Base-by-base conservation (phyloP, 2,329 filamentous ascomycete genomes). In the Xylariaceae sp. region DNA sequence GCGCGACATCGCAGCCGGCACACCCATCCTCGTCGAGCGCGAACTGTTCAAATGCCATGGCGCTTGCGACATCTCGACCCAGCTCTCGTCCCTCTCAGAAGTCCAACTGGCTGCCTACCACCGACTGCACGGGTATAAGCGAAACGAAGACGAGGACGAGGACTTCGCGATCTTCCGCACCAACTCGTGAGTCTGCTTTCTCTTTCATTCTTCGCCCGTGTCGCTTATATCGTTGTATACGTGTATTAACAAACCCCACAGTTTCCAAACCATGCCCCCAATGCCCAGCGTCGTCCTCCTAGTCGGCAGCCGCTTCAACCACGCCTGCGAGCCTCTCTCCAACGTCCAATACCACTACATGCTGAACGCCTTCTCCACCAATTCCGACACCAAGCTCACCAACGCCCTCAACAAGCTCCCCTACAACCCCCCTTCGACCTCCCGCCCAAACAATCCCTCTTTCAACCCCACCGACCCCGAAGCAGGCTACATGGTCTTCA, bases 281-380 rank as follows among this genome's bases (percentile, higher is more conserved):
- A 6, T 17, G 16, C 18, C 14, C 17, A 47, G 39, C 16, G 58
- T 73, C 70, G 0, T 83, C 2, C 82, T 81, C 51, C 70, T 76
- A 1, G 68, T 79, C 6, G 78, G 75, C 0, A 76, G 80, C 0
- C 72, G 81, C 2, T 83, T 85, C 66, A 85, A 85, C 61, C 82
- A 85, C 60, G 75, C 80, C 0, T 85, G 82, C 60, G 53, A 58
- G 1, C 69, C 73, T 0, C 63, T 58, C 3, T 63, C 71, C 48
- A 80, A 75, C 41, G 61, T 81, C 22, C 57, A 66, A 1, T 83
- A 78, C 59, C 57, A 54, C 10, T 81, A 73, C 57, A 28, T 28
- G 22, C 7, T 28, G 7, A 28, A 28, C 22, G 22, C 22, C 22
- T 28, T 28, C 22, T 28, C 22, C 22, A 28, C 22, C 22, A 28